Evolutionary conservation across 164 flowering plant genomes (phyloP), one percentile per base, ranked within the genome.

Genomic region (Macadamia tetraphylla): DNA sequence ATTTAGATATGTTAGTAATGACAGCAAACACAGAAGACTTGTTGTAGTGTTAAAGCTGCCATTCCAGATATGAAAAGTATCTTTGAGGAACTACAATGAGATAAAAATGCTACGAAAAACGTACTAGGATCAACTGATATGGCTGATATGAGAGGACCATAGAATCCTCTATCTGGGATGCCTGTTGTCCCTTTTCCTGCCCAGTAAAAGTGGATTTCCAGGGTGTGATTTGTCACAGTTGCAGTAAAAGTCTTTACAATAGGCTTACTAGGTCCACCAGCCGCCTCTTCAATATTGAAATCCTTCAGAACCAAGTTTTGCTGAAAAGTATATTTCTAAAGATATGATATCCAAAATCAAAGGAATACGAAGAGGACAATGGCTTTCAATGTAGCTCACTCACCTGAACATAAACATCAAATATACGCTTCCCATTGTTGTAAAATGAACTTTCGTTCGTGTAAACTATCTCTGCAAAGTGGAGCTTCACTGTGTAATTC

Each of bases 141-240:
- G 48, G 98, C 98, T 32, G 98, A 92, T 74, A 92, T 84, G 9
- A 88, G 86, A 75, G 98, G 96, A 35, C 98, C 98, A 84, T 92
- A 92, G 51, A 63, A 56, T 79, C 94, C 94, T 83, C 94, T 77
- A 3, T 14, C 11, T 4, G 98, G 98, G 44, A 90, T 87, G 63
- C 87, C 88, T 3, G 88, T 87, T 56, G 96, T 87, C 62, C 57
- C 57, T 53, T 53, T 53, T 53, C 57, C 57, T 12, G 57, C 57
- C 57, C 57, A 53, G 15, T 53, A 53, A 17, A 53, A 53, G 57
- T 53, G 57, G 57, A 53, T 53, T 79, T 85, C 79, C 67, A 89
- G 60, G 1, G 91, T 86, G 74, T 88, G 65, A 60, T 77, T 78
- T 18, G 81, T 76, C 42, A 92, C 91, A 67, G 6, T 40, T 6